A percentile compares a stretch with the other conserved stretches of the same genome.
These are phyloP conservation scores for Talaromyces amestolkiae DNA, from an alignment of 2,329 filamentous ascomycete species.

Conservation along the genomic window DNA sequence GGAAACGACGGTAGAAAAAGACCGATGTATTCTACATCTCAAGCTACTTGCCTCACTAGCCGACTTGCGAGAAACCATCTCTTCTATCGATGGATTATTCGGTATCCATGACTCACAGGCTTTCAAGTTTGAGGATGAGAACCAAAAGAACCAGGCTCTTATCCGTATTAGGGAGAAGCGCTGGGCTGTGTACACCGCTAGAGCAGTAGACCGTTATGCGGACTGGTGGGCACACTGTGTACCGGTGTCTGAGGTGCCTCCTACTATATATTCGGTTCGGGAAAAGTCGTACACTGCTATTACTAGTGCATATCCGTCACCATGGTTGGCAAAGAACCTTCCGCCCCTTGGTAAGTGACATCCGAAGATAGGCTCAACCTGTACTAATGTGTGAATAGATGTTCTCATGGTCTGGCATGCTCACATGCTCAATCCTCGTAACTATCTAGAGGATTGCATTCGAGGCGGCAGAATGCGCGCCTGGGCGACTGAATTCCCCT, in stretches of 20 bases:
- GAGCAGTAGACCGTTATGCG: conserved; percentile 67
- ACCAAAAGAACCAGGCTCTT: conserved; percentile 44
- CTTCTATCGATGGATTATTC: conserved; percentile 66
- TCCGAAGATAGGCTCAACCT: conserved; percentile 1
- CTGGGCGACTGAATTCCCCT: conserved; percentile 67
- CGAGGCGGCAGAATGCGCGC: conserved; percentile 54
- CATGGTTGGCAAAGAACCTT: conserved; percentile 46
- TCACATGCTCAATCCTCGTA: conserved; percentile 72
- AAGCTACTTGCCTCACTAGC: conserved; percentile 69
- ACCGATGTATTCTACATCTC: conserved; percentile 69
- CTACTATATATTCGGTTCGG: conserved; percentile 17
- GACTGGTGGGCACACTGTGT: conserved; percentile 58
- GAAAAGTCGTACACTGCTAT: conserved; percentile 33
- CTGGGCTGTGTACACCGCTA: conserved; percentile 68
- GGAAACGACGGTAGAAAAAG: conserved; percentile 35
- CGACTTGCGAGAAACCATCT: conserved; percentile 64
- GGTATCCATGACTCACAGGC: conserved; percentile 55
- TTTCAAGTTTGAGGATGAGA: conserved; percentile 34
- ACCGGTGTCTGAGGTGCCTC: conserved; percentile 17
- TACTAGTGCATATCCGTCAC: conserved; percentile 25
- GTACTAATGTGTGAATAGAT: conserved; percentile 44
- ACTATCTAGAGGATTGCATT: conserved; percentile 72
- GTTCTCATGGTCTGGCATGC: conserved; percentile 78
- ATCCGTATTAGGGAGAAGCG: conserved; percentile 66
- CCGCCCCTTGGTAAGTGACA: conserved; percentile 58